A percentile compares a stretch with the other conserved stretches of the same genome.
These are phyloP conservation scores for Vinca minor DNA, from an alignment of 257 asterid genomes.

Conservation along the genomic window DNA sequence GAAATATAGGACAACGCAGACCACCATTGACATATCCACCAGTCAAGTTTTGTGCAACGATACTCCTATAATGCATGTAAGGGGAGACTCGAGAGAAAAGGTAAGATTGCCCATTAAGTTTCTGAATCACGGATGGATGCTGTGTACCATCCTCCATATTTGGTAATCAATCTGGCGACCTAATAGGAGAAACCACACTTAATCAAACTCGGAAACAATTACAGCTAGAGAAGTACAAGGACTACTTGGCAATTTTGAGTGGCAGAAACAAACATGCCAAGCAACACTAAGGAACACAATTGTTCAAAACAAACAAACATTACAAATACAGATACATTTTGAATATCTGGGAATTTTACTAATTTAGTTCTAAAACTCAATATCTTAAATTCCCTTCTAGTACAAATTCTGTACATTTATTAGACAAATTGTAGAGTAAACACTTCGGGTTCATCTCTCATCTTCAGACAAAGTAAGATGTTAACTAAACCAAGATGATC, in stretches of 20 bases:
- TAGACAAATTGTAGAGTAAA: neutral
- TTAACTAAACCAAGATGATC: neutral
- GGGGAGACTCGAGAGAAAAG: conserved; percentile 36
- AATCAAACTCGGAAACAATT: neutral
- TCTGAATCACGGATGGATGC: conserved; percentile 29
- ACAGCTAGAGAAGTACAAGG: neutral
- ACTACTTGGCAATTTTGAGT: conserved; percentile 29
- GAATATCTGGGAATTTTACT: no score
- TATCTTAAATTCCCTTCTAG: neutral
- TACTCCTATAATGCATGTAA: conserved; percentile 26
- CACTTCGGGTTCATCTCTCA: neutral
- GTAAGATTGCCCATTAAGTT: conserved; percentile 34
- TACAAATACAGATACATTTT: neutral
- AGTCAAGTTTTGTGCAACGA: conserved; percentile 21
- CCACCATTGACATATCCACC: conserved; percentile 43
- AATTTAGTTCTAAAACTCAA: neutral
- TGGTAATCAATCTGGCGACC: conserved; percentile 23
- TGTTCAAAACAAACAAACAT: neutral
- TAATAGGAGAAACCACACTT: conserved; percentile 6
- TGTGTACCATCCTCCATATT: conserved; percentile 40
- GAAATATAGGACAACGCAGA: conserved; percentile 22
- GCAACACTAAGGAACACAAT: neutral
- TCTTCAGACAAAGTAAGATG: neutral
- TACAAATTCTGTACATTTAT: neutral
- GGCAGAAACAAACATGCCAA: conserved; percentile 9